Percentiles rank a stretch among this genome's conserved stretches.
Evolutionary conservation across 805 yeast species (phyloP).

Genomic region (Wickerhamiella brachini): DNA sequence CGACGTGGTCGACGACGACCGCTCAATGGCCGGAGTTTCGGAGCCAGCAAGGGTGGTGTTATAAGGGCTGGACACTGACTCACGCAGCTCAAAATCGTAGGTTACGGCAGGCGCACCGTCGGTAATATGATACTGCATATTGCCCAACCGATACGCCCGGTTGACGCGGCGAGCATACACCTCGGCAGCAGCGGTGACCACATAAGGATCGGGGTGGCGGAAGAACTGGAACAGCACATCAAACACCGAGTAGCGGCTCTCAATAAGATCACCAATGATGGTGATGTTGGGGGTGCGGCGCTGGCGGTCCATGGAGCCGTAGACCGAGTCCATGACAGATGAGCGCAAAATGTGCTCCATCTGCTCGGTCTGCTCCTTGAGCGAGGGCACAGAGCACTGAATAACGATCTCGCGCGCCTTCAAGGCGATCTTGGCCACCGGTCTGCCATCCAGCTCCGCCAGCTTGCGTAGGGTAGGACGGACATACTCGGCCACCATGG

Average conservation of each 20-base stretch:
- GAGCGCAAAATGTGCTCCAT: conserved; percentile 88
- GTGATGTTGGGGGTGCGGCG: conserved; percentile 74
- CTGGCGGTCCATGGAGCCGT: conserved; percentile 36
- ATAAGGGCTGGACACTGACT: conserved; percentile 3
- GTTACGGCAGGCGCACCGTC: conserved; percentile 53
- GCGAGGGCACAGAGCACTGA: conserved; percentile 93
- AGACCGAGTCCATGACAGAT: conserved; percentile 76
- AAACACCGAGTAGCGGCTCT: conserved; percentile 89
- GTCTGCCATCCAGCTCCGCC: conserved; percentile 80
- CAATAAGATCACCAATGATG: conserved; percentile 79
- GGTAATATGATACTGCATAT: conserved; percentile 45
- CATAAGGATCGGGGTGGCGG: conserved; percentile 69
- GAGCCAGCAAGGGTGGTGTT: conserved; percentile 32
- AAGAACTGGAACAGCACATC: conserved; percentile 91
- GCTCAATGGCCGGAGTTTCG: conserved; percentile 4
- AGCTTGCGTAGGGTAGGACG: conserved; percentile 60
- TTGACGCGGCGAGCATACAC: conserved; percentile 94
- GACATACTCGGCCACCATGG: conserved; percentile 53
- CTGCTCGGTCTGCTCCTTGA: conserved; percentile 92
- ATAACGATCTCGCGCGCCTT: conserved; percentile 93
- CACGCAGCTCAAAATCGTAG: conserved; percentile 40
- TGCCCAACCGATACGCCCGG: conserved; percentile 84
- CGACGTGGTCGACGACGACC: neutral
- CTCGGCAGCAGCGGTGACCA: conserved; percentile 91
- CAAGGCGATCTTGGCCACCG: conserved; percentile 84